Conservation (phyloP, 108 stramenopile genomes). For the Ochromonas danica region DNA sequence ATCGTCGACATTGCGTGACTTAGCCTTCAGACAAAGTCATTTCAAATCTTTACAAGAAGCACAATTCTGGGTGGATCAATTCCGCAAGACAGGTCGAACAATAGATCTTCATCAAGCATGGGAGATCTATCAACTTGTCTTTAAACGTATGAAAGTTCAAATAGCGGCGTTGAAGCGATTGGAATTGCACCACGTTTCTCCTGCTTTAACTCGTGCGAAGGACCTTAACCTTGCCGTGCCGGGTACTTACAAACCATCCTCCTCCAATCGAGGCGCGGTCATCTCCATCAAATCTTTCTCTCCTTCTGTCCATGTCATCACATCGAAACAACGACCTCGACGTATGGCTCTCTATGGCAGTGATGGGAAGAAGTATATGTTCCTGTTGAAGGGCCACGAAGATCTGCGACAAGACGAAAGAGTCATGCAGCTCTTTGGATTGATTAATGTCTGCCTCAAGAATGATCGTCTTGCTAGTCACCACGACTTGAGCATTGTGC, state of each 20-base stretch:
- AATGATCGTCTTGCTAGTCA: slow-evolving; percentile 2
- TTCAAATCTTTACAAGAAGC: slow-evolving; percentile 44
- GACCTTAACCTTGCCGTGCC: slow-evolving; percentile 39
- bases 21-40: slow-evolving; percentile 44
- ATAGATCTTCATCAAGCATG: slow-evolving; percentile 37
- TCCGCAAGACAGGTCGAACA: not conserved
- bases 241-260: slow-evolving; percentile 36
- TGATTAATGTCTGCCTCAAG: slow-evolving; percentile 37
- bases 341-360: slow-evolving; percentile 33
- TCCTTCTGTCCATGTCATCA: slow-evolving; percentile 10
- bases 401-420: slow-evolving; percentile 47
- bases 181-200: slow-evolving; percentile 48
- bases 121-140: slow-evolving; percentile 38
- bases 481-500: slow-evolving; percentile 19
- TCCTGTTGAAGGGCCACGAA: slow-evolving; percentile 44
- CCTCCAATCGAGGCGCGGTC: not conserved
- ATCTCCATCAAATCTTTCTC: slow-evolving; percentile 12
- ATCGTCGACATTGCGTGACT: not conserved
- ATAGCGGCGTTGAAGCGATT: slow-evolving; percentile 2
- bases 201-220: slow-evolving; percentile 27
- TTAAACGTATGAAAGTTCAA: slow-evolving; percentile 2
- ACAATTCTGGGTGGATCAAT: slow-evolving; percentile 45
- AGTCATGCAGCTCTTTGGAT: slow-evolving; percentile 46
- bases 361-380: slow-evolving; percentile 37
- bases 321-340: slow-evolving; percentile 45